Evolutionary conservation across 495 filamentous ascomycete species (phyloP), one percentile per base, ranked within the genome.

Genomic region (Hypoxylon lienhwacheense): DNA sequence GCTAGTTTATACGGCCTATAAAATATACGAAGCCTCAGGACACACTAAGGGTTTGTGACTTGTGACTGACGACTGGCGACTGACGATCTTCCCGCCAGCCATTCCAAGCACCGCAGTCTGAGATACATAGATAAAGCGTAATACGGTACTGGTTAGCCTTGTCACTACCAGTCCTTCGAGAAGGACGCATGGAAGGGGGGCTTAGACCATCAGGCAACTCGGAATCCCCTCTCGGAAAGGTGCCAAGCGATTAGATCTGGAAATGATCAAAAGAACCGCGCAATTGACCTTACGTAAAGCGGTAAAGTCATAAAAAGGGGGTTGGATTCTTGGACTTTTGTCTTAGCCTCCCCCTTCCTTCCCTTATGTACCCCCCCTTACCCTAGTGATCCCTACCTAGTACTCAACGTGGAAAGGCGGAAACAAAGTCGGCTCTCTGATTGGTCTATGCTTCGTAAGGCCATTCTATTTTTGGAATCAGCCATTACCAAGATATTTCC

Each of bases 121-220:
- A 11, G 35, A 20, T 7, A 37, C 35, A 11, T 35, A 16, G 4
- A 21, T 37, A 21, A 16, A 20, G 16, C 12, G 35, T n/a, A n/a
- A n/a, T n/a, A n/a, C n/a, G n/a, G n/a, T n/a, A n/a, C n/a, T n/a
- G n/a, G n/a, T n/a, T n/a, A n/a, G n/a, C n/a, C 19, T 20, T n/a
- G 21, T 16, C 17, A 4, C 17, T 25, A 39, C 39, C 37, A 58
- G 53, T 58, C 52, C 52, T 63, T 63, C 59, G 37, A 54, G 59
- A 63, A 63, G 2, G 46, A 58, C 15, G 54, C 39, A 54, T 54
- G 17, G 59, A 63, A 63, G 48, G 59, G 48, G 26, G 59, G 59
- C 59, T 63, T 63, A 56, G 58, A 61, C 47, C 47, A 14, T 63
- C 59, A 56, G 58, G 56, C 47, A 53, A 14, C 36, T 43, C 42